Evolutionary conservation across 1,284 basidiomycete species (phyloP).

Genomic region (Ustilago crameri): DNA sequence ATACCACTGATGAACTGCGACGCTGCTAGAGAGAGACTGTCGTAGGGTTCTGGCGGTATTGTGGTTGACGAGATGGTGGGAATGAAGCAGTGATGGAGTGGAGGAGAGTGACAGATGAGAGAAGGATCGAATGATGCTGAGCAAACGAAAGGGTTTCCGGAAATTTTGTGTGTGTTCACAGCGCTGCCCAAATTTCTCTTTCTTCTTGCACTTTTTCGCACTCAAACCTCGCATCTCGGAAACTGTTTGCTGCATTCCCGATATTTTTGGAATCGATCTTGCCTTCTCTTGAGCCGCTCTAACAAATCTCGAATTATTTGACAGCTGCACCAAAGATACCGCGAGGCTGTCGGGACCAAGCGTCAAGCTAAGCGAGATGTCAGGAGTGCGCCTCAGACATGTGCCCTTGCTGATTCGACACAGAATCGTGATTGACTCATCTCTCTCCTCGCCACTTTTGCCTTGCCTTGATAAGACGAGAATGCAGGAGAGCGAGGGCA

Average conservation of each 20-base stretch:
- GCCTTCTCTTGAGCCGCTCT: too few relatives aligned
- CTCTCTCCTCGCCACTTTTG: too few relatives aligned
- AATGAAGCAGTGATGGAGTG: not conserved
- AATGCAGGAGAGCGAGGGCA: not conserved
- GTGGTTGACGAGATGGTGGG: too few relatives aligned
- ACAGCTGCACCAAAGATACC: too few relatives aligned
- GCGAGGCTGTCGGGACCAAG: too few relatives aligned
- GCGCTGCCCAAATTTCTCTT: conserved; percentile 2
- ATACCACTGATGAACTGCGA: not conserved
- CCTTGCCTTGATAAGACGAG: not conserved
- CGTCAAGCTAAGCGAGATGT: conserved; percentile 36
- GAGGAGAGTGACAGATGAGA: conserved; percentile 1
- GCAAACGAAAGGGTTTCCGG: too few relatives aligned
- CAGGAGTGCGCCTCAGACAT: conserved; percentile 25
- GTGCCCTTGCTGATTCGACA: conserved; percentile 3
- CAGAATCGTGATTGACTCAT: conserved; percentile 4
- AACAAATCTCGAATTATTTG: too few relatives aligned
- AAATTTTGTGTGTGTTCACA: conserved; percentile 2
- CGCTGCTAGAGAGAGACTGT: not conserved
- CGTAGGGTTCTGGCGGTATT: too few relatives aligned
- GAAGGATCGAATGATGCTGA: not conserved
- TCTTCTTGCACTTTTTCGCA: conserved; percentile 2
- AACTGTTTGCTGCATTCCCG: not conserved
- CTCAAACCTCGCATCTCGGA: conserved; percentile 32
- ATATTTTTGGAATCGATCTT: conserved; percentile 4